These are phyloP conservation scores for Rhizoclosmatium sp. DNA, from an alignment of 192 early-diverging fungal genomes.

Conservation along the genomic window DNA sequence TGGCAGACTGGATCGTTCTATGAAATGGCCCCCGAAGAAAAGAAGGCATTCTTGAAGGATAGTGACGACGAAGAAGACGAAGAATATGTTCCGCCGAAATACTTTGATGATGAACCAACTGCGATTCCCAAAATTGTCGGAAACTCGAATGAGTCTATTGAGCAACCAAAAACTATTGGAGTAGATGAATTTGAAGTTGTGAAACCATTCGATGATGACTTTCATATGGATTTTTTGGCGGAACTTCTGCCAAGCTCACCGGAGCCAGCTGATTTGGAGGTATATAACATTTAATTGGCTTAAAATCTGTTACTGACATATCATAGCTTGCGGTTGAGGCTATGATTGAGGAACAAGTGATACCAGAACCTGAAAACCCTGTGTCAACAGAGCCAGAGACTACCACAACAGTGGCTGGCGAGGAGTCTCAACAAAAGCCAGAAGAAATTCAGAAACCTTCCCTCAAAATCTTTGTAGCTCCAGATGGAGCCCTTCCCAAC, in stretches of 20 bases:
- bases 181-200: constrained; percentile 11
- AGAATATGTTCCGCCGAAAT: background rate
- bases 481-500: constrained; percentile 60
- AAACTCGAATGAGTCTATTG: background rate
- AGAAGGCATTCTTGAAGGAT: background rate
- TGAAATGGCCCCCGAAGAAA: background rate
- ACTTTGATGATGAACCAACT: background rate
- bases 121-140: background rate
- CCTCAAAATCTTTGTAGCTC: constrained; percentile 41
- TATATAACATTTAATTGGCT: background rate
- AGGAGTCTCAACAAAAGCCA: no score
- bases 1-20: constrained; percentile 20
- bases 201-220: background rate
- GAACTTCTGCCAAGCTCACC: constrained; percentile 14
- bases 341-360: background rate
- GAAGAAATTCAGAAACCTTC: no score
- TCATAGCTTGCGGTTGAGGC: constrained; percentile 3
- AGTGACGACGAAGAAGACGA: background rate
- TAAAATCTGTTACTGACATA: background rate
- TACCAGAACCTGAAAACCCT: background rate
- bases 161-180: background rate
- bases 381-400: background rate
- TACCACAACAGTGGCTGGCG: background rate
- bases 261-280: constrained; percentile 6
- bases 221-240: background rate